A percentile compares a stretch with the other conserved stretches of the same genome.
Evolutionary conservation across 345 rosid genomes (phyloP).

Genomic region (Populus tremula): DNA sequence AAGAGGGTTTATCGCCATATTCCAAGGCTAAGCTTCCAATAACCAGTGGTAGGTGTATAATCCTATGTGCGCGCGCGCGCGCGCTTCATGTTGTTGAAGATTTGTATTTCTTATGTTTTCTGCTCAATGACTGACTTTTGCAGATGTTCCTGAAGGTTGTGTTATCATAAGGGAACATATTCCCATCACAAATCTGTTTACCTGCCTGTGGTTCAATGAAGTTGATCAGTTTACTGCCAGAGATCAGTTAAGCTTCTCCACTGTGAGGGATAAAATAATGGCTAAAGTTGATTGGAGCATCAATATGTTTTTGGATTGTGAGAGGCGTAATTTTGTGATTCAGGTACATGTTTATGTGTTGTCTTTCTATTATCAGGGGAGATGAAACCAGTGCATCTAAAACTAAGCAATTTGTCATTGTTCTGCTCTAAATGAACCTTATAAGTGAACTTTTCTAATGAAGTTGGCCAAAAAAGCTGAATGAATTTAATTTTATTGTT

Average conservation of each 20-base stretch:
- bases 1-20: slow-evolving; percentile 79
- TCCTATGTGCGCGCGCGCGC: background rate
- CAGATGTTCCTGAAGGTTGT: slow-evolving; percentile 99
- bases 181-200: slow-evolving; percentile 71
- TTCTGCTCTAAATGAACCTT: background rate
- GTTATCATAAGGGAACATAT: slow-evolving; percentile 77
- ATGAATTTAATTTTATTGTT: background rate
- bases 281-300: slow-evolving; percentile 62
- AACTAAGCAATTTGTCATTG: background rate
- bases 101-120: background rate
- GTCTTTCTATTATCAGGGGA: background rate
- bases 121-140: slow-evolving; percentile 14
- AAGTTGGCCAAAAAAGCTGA: background rate
- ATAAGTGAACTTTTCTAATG: background rate
- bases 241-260: slow-evolving; percentile 87
- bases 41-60: slow-evolving; percentile 63
- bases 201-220: slow-evolving; percentile 95
- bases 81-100: background rate
- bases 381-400: background rate
- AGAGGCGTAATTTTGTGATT: slow-evolving; percentile 83
- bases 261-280: slow-evolving; percentile 77
- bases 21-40: slow-evolving; percentile 75
- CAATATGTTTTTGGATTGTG: slow-evolving; percentile 88
- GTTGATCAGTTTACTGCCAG: slow-evolving; percentile 87
- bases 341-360: slow-evolving; percentile 48